Evolutionary conservation across 306 rosid genomes (phyloP), one percentile per base, ranked within the genome.

Genomic region (Alnus rubra): DNA sequence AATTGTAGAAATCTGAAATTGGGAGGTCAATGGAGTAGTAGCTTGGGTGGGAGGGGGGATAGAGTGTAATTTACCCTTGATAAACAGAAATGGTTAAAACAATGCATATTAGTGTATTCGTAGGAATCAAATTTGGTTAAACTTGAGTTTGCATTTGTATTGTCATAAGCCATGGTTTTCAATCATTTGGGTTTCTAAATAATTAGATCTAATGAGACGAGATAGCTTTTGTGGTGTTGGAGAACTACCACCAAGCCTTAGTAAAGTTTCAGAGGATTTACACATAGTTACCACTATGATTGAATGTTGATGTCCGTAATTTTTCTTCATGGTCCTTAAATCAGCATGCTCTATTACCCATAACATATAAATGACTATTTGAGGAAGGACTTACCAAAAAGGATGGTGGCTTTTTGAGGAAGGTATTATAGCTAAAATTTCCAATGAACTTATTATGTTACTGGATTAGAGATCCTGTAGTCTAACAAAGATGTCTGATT

Each of bases 111-210:
- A 5, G 76, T 56, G 9, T 72, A 72, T 30, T 51, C 42, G 33
- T 42, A 78, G 71, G 68, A 78, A 79, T 82, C 67, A 72, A 75
- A 73, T 74, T 75, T 59, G 33, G 71, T 59, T 62, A 58, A 58
- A 31, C 49, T 33, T 63, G 49, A n/a, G 0, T 67, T 60, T 74
- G 35, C 63, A 42, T 59, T 58, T 51, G 3, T 37, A 4, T 30
- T 16, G 48, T 67, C 31, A 67, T 67, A 39, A 18, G 50, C 72
- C 8, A 62, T 62, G 50, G 49, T 67, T 67, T 18, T 67, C 30
- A 42, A 39, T 67, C 50, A 48, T 42, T 67, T 67, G 72, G 30
- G 51, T 67, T 23, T 67, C 12, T 42, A 7, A 10, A 18, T 68
- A 68, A 42, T 42, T 39, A 68, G 72, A 44, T 39, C 72, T 48